A percentile compares a stretch with the other conserved stretches of the same genome.
phyloP scores from a whole-genome alignment of 2,329 filamentous ascomycete species.

The Lachnellula arida region DNA sequence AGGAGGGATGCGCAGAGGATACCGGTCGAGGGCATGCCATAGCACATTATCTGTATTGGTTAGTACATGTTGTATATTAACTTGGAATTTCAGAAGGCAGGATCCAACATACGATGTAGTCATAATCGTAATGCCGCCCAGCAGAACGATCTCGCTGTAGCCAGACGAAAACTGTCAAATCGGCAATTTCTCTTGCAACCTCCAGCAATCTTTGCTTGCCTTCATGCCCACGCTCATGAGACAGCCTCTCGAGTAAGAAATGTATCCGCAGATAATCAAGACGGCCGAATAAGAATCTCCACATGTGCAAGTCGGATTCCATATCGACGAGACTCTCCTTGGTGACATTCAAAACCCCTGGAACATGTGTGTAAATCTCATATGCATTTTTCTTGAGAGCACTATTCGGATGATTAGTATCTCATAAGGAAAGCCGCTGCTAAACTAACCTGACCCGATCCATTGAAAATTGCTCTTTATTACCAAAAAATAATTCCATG shows the following conservation, averaged over 20 bases:
- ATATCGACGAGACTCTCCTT: slow-evolving; percentile 9
- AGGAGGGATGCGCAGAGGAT: slow-evolving; percentile 23
- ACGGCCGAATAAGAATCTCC: slow-evolving; percentile 9
- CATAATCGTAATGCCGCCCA: slow-evolving; percentile 8
- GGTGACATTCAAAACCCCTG: slow-evolving; percentile 2
- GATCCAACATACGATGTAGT: slow-evolving; percentile 11
- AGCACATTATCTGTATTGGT: slow-evolving; percentile 21
- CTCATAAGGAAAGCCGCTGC: background rate
- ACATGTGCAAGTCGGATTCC: slow-evolving; percentile 2
- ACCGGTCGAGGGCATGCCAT: slow-evolving; percentile 20
- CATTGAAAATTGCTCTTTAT: slow-evolving; percentile 6
- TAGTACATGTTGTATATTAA: background rate
- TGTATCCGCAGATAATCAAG: slow-evolving; percentile 14
- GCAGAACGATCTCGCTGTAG: slow-evolving; percentile 13
- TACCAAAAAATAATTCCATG: slow-evolving; percentile 18
- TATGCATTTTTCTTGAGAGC: slow-evolving; percentile 8
- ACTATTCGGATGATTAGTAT: background rate
- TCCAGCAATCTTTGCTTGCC: slow-evolving; percentile 13
- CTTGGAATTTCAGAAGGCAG: background rate
- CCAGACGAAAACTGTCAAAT: slow-evolving; percentile 17
- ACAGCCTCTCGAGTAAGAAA: slow-evolving; percentile 17
- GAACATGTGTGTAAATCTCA: slow-evolving; percentile 4
- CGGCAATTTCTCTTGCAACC: slow-evolving; percentile 16
- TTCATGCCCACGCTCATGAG: slow-evolving; percentile 12
- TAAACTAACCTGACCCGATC: slow-evolving; percentile 15